Base-by-base conservation (phyloP, 768 basidiomycete genomes). In the Mycena vitilis region DNA sequence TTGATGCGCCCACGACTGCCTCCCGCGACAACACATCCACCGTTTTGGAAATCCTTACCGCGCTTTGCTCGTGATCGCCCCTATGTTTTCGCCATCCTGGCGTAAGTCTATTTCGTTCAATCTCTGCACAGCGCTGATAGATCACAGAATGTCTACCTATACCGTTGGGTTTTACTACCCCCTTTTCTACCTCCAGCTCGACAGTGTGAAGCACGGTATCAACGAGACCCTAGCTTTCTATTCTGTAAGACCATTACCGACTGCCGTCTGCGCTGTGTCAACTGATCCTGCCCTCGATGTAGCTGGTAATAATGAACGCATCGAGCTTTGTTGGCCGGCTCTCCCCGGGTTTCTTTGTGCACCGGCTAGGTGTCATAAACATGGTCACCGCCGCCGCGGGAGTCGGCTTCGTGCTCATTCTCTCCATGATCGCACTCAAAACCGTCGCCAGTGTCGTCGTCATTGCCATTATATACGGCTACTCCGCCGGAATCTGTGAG, bases 221-320 rank as follows among this genome's bases (percentile, higher is more conserved):
- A 64, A 73, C 20, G 44, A 72, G n/a, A 75, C 65, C 8, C 75
- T 84, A 23, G 75, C 81, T 2, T 82, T 83, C 56, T 82, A 82
- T 59, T 76, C 81, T n/a, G 82, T 81, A 34, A 30, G 73, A 74
- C 53, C 15, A 53, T n/a, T n/a, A 16, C 44, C 16, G 15, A 15
- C 9, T 16, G 25, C 40, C 52, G 45, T 51, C 56, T 38, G 13
- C 52, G 22, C 22, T 48, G 36, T 9, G 63, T 66, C 20, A 60
- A 48, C 51, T 22, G n/a, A 38, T 38, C 10, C 9, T 20, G 16
- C 10, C 40, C 18, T 0, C 6, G 18, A 16, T 20, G 20, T 40
- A 81, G 75, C 57, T 84, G 16, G 78, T 80, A 4, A 77, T 85
- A 37, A 57, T 83, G 23, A 85, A 84, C 62, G 80, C 74, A 6